phyloP scores from a whole-genome alignment of 495 filamentous ascomycete genomes.

The Astrothelium macrocarpum region DNA sequence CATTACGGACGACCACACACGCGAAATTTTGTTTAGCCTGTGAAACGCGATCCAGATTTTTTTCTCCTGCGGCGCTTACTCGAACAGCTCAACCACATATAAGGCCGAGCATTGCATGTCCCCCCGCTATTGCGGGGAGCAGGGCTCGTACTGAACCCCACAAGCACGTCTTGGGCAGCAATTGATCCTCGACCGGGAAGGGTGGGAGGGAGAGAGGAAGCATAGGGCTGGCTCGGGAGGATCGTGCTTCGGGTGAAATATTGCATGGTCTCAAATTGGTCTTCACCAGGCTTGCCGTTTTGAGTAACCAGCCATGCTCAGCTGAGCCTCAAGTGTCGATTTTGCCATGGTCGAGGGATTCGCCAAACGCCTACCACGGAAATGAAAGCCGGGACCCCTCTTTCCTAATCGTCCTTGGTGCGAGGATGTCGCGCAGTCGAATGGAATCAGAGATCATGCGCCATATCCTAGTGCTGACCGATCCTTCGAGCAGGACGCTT shows the following conservation, averaged over 20 bases:
- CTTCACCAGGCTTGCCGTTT: neutral
- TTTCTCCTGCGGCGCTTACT: slow-evolving; percentile 3
- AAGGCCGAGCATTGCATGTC: neutral
- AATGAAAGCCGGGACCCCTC: slow-evolving; percentile 5
- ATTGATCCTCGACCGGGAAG: slow-evolving; percentile 2
- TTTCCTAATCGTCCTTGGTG: neutral
- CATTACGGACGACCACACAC: neutral
- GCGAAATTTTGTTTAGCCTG: neutral
- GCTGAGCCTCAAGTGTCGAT: neutral
- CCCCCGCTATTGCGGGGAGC: slow-evolving; percentile 1
- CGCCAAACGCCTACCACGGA: neutral
- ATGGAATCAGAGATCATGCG: neutral
- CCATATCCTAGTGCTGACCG: slow-evolving; percentile 2
- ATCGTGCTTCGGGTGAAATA: neutral
- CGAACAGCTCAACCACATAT: neutral
- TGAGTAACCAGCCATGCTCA: neutral
- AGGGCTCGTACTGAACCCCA: neutral
- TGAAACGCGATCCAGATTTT: neutral
- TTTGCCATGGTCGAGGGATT: neutral
- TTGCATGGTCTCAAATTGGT: too few relatives aligned
- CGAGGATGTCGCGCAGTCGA: neutral
- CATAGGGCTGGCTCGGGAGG: neutral
- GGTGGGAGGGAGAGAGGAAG: too few relatives aligned
- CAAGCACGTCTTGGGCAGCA: slow-evolving; percentile 5
- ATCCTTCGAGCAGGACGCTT: slow-evolving; percentile 2